Percentiles rank a stretch among this genome's conserved stretches.
Evolutionary conservation across 2,329 filamentous ascomycete genomes (phyloP).

Genomic region (Fusarium succisae): DNA sequence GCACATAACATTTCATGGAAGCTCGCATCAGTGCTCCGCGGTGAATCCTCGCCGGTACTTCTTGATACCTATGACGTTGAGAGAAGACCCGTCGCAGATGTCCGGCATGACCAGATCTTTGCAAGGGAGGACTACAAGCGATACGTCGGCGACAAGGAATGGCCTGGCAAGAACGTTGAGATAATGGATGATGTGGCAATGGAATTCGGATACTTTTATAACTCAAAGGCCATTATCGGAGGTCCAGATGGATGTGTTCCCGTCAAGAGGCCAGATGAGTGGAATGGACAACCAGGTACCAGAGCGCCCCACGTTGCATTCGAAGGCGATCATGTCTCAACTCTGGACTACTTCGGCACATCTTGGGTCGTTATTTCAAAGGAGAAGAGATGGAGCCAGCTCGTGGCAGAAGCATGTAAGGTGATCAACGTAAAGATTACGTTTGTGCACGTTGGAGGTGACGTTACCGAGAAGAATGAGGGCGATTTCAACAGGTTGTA

Average conservation of each 20-base stretch:
- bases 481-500: not conserved
- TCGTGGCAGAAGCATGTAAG: not conserved
- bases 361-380: constrained; percentile 20
- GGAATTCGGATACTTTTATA: constrained; percentile 27
- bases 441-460: constrained; percentile 8
- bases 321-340: not conserved
- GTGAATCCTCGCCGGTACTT: constrained; percentile 33
- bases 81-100: constrained; percentile 43
- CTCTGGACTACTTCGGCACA: constrained; percentile 17
- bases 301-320: constrained; percentile 34
- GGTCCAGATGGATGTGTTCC: not conserved
- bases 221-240: not conserved
- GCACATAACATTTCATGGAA: constrained; percentile 56
- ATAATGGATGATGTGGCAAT: constrained; percentile 23
- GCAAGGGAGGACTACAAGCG: constrained; percentile 32
- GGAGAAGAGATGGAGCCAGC: not conserved
- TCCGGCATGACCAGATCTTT: constrained; percentile 39
- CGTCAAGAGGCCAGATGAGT: constrained; percentile 32
- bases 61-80: constrained; percentile 53
- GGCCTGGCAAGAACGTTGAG: not conserved
- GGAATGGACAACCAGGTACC: constrained; percentile 37
- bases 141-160: constrained; percentile 5
- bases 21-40: constrained; percentile 46
- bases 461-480: not conserved
- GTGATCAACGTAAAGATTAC: not conserved